Evolutionary conservation across 2,329 filamentous ascomycete genomes (phyloP).

Genomic region (Fusarium sp.): DNA sequence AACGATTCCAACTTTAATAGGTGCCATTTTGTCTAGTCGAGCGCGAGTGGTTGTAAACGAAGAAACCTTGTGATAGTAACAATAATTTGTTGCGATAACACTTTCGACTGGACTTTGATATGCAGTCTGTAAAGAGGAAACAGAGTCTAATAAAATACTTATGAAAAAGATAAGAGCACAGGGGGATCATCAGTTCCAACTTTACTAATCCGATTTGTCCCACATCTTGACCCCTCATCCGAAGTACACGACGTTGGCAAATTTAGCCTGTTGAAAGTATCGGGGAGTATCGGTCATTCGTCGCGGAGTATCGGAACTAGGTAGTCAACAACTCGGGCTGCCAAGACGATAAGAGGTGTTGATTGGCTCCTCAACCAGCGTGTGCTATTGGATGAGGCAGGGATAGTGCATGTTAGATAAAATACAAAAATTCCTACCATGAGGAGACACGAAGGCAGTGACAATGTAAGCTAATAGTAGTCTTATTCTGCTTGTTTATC

Average conservation of each 20-base stretch:
- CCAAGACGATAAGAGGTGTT: not conserved
- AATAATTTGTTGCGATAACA: not conserved
- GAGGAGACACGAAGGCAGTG: not conserved
- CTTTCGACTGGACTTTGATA: not conserved
- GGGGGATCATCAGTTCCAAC: not conserved
- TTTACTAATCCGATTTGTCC: not conserved
- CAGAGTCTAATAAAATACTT: not conserved
- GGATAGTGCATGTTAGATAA: not conserved
- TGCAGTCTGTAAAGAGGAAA: not conserved
- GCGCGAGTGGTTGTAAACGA: not conserved
- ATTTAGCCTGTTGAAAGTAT: not conserved
- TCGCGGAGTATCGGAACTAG: not conserved
- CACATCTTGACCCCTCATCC: not conserved
- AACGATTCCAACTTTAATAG: constrained; percentile 60
- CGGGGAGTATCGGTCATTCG: not conserved
- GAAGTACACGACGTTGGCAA: not conserved
- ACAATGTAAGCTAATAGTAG: too few relatives aligned
- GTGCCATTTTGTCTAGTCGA: constrained; percentile 19
- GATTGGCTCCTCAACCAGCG: not conserved
- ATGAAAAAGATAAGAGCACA: not conserved
- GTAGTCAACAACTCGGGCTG: not conserved
- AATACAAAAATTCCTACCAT: not conserved
- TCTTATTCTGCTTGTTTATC: too few relatives aligned
- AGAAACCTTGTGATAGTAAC: not conserved
- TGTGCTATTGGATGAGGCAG: not conserved